phyloP scores from a whole-genome alignment of 139 green algal species.

The Penium margaritaceum region DNA sequence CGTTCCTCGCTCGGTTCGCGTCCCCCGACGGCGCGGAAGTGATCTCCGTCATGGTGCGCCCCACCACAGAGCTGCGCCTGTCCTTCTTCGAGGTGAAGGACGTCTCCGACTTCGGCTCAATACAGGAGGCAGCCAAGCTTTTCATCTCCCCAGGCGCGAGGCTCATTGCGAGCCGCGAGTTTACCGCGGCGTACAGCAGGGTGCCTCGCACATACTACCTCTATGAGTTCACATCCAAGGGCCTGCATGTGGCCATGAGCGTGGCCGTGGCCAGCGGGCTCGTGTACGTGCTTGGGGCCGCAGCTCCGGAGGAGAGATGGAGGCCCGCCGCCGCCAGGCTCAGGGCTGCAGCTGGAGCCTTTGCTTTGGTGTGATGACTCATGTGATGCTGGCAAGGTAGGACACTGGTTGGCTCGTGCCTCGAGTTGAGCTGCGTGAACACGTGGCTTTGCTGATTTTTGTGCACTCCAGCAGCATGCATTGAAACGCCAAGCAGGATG shows the following conservation, averaged over 20 bases:
- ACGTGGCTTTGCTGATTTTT: no score
- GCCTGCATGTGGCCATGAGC: constrained; percentile 3
- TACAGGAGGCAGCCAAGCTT: not conserved
- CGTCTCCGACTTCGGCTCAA: not conserved
- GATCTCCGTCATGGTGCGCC: not conserved
- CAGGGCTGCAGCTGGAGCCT: constrained; percentile 4
- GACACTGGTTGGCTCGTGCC: no score
- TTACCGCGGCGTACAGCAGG: not conserved
- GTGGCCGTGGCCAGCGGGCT: not conserved
- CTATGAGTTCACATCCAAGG: not conserved
- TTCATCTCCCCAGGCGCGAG: not conserved
- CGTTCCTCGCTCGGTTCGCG: not conserved
- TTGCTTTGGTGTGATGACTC: constrained; percentile 9
- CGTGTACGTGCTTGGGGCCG: constrained; percentile 15
- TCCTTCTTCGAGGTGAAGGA: constrained; percentile 2
- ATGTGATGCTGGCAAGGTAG: no score
- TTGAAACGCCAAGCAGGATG: no score
- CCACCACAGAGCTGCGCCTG: not conserved
- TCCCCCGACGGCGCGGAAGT: not conserved
- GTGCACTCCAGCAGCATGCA: no score
- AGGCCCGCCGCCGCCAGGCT: constrained; percentile 9
- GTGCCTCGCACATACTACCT: not conserved
- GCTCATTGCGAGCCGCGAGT: not conserved
- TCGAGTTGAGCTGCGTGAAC: no score
- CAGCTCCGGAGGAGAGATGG: constrained; percentile 13